Evolutionary conservation across 2,329 filamentous ascomycete species (phyloP), one percentile per base, ranked within the genome.

Genomic region (Hypoxylon sp.): DNA sequence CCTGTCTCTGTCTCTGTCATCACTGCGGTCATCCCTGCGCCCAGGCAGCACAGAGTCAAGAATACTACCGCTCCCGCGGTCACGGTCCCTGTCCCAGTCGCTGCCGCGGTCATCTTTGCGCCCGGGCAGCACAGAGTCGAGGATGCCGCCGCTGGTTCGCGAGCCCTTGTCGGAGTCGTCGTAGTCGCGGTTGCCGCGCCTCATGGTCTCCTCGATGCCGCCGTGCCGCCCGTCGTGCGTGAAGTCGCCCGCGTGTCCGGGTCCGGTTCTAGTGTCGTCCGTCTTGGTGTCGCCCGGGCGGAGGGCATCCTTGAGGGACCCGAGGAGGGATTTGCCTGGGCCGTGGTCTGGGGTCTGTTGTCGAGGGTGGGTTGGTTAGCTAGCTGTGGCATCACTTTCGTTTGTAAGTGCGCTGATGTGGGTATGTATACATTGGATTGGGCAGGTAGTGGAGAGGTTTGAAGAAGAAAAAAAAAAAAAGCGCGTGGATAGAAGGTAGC

Each of bases 301-400:
- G 4, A 69, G 37, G 54, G 59, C 64, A 32, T 67, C 62, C 39
- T 69, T 69, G 48, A 69, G 26, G 26, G 50, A 41, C 8, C 54
- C 59, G 13, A 69, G 43, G 37, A 69, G 5, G 39, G 61, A 60
- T 49, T 64, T 67, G 30, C 37, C 24, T 6, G 61, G 50, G 34
- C 46, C 30, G 19, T 64, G 47, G 19, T 65, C 55, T 11, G 26
- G 59, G 8, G 44, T 43, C 60, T 65, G 19, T 41, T 15, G 11
- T 32, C 15, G 49, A 47, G 28, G 7, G 24, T 46, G n/a, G n/a
- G 6, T 13, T 0, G 6, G 15, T 56, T 13, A 19, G n/a, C 57
- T 32, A 58, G 49, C 56, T 41, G n/a, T 28, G 39, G 17, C 4
- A 30, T 28, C 17, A 13, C 48, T 17, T 19, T n/a, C n/a, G 10